These are phyloP conservation scores for Phoma sp. DNA, from an alignment of 2,329 filamentous ascomycete species.

Conservation along the genomic window DNA sequence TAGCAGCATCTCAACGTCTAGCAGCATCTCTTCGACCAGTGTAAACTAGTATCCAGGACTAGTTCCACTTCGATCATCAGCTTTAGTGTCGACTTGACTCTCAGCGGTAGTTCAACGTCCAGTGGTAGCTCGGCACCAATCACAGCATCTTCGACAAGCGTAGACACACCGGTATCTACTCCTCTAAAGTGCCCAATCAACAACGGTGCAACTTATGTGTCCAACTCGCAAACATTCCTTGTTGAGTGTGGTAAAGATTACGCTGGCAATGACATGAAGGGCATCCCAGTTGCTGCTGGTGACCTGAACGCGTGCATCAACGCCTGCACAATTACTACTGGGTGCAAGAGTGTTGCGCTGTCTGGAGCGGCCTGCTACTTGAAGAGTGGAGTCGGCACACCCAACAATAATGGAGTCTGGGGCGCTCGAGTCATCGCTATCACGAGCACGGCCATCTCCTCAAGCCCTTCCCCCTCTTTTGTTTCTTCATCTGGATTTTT, in stretches of 20 bases:
- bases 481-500: not conserved
- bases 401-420: conserved; percentile 6
- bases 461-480: not conserved
- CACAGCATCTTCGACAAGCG: not conserved
- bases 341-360: conserved; percentile 7
- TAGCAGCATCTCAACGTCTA: not conserved
- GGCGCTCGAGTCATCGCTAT: conserved; percentile 1
- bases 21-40: too few species aligned
- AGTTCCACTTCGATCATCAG: too few species aligned
- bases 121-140: not conserved
- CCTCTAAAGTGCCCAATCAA: conserved; percentile 8
- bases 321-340: conserved; percentile 1
- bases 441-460: not conserved
- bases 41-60: too few species aligned
- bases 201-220: not conserved
- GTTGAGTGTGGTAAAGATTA: conserved; percentile 10
- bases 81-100: too few species aligned
- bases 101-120: not conserved
- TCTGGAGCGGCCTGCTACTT: conserved; percentile 11
- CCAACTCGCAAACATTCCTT: conserved; percentile 8
- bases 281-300: not conserved
- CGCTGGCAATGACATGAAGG: conserved; percentile 5
- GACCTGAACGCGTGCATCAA: conserved; percentile 8
- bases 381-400: conserved; percentile 4
- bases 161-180: not conserved